Evolutionary conservation across 192 early-diverging fungal species (phyloP).

Genomic region (Coemansia asiatica): DNA sequence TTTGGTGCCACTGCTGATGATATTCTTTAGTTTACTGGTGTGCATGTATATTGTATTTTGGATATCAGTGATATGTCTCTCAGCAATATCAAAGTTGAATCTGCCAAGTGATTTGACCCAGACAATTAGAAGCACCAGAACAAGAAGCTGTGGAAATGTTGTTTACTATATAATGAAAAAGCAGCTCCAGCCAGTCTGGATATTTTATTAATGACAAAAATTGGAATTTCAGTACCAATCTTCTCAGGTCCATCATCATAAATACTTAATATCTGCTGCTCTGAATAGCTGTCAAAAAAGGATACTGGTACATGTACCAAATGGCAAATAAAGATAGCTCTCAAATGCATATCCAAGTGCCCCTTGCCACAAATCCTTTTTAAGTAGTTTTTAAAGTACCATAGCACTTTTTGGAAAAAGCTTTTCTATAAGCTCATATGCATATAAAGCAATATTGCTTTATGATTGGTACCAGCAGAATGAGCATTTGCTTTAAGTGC

Average conservation of each 20-base stretch:
- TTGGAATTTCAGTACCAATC: constrained; percentile 12
- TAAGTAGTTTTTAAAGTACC: background rate
- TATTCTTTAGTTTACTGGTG: constrained; percentile 7
- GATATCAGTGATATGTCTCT: background rate
- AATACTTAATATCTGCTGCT: constrained; percentile 22
- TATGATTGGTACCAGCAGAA: background rate
- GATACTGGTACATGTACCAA: constrained; percentile 36
- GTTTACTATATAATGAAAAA: constrained; percentile 20
- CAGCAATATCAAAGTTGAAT: background rate
- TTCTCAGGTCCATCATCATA: constrained; percentile 20
- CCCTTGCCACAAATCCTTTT: background rate
- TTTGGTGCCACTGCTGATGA: constrained; percentile 59
- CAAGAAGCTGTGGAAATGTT: constrained; percentile 24
- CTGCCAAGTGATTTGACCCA: constrained; percentile 6
- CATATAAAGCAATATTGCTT: constrained; percentile 22
- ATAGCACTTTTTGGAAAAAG: background rate
- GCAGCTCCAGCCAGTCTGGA: constrained; percentile 1
- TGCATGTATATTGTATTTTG: background rate
- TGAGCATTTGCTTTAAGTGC: background rate
- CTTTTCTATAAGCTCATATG: constrained; percentile 17
- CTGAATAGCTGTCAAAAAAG: constrained; percentile 36
- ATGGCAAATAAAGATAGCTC: constrained; percentile 19
- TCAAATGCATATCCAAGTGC: constrained; percentile 14
- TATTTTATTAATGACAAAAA: constrained; percentile 18
- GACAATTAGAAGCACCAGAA: constrained; percentile 10